These are phyloP conservation scores for Effrenium voratum DNA, from an alignment of 73 alveolate genomes.

Conservation along the genomic window DNA sequence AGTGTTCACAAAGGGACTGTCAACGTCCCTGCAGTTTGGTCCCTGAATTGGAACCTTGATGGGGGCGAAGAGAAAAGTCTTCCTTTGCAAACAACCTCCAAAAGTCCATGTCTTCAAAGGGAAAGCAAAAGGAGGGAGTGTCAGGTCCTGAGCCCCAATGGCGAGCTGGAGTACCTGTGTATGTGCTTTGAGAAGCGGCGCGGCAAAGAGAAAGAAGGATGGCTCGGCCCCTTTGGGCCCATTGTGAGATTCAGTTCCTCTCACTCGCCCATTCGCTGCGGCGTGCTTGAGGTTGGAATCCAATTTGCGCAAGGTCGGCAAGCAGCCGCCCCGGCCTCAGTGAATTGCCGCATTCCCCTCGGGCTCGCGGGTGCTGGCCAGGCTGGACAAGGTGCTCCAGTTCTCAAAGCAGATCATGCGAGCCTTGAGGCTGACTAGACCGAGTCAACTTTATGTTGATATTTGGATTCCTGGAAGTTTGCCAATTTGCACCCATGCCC, in stretches of 20 bases:
- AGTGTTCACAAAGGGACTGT: too few relatives aligned
- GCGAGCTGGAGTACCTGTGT: constrained; percentile 77
- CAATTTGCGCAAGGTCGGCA: constrained; percentile 73
- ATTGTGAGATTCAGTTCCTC: background rate
- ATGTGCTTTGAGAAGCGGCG: constrained; percentile 81
- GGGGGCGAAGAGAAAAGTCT: too few relatives aligned
- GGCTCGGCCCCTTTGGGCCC: background rate
- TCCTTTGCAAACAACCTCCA: too few relatives aligned
- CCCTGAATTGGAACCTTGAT: too few relatives aligned
- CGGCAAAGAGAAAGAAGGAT: background rate
- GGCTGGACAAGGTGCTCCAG: constrained; percentile 89
- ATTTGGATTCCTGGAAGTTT: too few relatives aligned
- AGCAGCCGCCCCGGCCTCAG: constrained; percentile 55
- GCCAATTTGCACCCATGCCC: too few relatives aligned
- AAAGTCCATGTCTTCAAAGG: too few relatives aligned
- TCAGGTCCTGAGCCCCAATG: constrained; percentile 27
- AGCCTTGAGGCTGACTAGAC: constrained; percentile 19
- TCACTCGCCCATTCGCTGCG: background rate
- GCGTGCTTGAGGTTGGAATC: constrained; percentile 48
- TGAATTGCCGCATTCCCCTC: background rate
- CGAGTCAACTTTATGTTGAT: too few relatives aligned
- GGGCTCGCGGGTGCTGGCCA: background rate
- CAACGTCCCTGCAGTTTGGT: too few relatives aligned
- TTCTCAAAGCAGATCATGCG: constrained; percentile 89
- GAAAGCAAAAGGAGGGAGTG: too few relatives aligned